Conservation (phyloP, 2,329 filamentous ascomycete genomes). For the Chrysoporthe cubensis region DNA sequence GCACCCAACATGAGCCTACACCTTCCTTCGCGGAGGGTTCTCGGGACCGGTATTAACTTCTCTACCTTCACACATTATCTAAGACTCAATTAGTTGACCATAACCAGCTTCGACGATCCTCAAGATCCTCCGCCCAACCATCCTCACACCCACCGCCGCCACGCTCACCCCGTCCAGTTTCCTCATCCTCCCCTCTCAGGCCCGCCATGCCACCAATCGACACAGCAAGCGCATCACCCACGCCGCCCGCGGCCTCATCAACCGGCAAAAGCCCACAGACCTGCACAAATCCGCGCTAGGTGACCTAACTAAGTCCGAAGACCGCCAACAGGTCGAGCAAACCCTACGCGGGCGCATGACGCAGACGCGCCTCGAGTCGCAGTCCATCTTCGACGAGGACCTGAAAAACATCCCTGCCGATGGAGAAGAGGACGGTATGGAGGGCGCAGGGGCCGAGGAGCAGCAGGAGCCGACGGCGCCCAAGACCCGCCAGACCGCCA, state of each 20-base stretch:
- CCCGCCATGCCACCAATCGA: conserved; percentile 18
- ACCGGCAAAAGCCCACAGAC: conserved; percentile 35
- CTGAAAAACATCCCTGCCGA: conserved; percentile 42
- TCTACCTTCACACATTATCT: conserved; percentile 30
- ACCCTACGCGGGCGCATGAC: conserved; percentile 48
- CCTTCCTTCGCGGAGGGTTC: conserved; percentile 64
- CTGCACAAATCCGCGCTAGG: conserved; percentile 26
- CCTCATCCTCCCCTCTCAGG: conserved; percentile 13
- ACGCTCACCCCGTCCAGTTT: conserved; percentile 7
- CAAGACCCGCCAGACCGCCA: conserved; percentile 33
- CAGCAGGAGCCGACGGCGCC: conserved; percentile 42
- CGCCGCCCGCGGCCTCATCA: conserved; percentile 38
- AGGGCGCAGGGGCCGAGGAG: conserved; percentile 11
- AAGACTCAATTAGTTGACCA: conserved; percentile 15
- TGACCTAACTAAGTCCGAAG: conserved; percentile 37
- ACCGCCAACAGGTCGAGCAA: conserved; percentile 46
- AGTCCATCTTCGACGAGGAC: conserved; percentile 68
- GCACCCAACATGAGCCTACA: conserved; percentile 64
- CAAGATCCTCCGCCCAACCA: conserved; percentile 28
- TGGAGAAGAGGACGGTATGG: background rate
- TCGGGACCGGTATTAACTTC: conserved; percentile 57
- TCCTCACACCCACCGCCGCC: conserved; percentile 24
- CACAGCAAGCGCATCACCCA: conserved; percentile 32
- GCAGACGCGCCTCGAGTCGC: conserved; percentile 47
- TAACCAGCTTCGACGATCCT: conserved; percentile 27